Evolutionary conservation across 495 filamentous ascomycete genomes (phyloP).

Genomic region (Podospora pseudopauciseta): DNA sequence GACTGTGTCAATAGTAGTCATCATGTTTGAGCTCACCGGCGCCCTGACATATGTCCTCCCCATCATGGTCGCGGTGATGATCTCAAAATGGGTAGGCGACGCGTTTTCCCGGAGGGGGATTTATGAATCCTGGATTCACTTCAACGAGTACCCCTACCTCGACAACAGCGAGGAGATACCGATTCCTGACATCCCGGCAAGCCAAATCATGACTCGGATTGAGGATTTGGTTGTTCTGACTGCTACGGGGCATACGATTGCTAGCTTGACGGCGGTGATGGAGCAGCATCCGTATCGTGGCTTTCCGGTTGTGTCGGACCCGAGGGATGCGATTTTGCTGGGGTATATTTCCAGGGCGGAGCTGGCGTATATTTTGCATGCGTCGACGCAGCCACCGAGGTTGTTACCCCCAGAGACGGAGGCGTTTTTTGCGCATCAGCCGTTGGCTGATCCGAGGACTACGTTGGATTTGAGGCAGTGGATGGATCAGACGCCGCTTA

Average conservation of each 20-base stretch:
- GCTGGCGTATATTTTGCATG: conserved; percentile 72
- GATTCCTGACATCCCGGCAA: conserved; percentile 76
- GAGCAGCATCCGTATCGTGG: conserved; percentile 75
- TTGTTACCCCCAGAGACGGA: conserved; percentile 67
- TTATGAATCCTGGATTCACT: conserved; percentile 96
- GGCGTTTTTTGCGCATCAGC: conserved; percentile 78
- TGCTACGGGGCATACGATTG: conserved; percentile 82
- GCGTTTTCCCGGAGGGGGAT: conserved; percentile 92
- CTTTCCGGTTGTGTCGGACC: conserved; percentile 83
- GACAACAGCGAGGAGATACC: conserved; percentile 86
- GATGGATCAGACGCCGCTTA: conserved; percentile 98
- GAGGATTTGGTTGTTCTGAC: conserved; percentile 88
- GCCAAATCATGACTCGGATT: conserved; percentile 84
- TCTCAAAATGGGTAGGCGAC: conserved; percentile 97
- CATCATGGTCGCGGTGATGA: conserved; percentile 99
- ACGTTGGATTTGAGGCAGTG: conserved; percentile 87
- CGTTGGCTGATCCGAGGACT: conserved; percentile 70
- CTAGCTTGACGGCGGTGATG: conserved; percentile 65
- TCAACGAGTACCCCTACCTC: conserved; percentile 94
- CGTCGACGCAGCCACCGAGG: conserved; percentile 50
- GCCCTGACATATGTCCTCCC: conserved; percentile 95
- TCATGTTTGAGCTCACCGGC: conserved; percentile 98
- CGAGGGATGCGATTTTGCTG: conserved; percentile 67
- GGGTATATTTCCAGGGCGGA: conserved; percentile 95
- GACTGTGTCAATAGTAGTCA: conserved; percentile 95